Percentiles rank a stretch among this genome's conserved stretches.
These are phyloP conservation scores for Friedmanniomyces endolithicus DNA, from an alignment of 495 filamentous ascomycete genomes.

Conservation along the genomic window DNA sequence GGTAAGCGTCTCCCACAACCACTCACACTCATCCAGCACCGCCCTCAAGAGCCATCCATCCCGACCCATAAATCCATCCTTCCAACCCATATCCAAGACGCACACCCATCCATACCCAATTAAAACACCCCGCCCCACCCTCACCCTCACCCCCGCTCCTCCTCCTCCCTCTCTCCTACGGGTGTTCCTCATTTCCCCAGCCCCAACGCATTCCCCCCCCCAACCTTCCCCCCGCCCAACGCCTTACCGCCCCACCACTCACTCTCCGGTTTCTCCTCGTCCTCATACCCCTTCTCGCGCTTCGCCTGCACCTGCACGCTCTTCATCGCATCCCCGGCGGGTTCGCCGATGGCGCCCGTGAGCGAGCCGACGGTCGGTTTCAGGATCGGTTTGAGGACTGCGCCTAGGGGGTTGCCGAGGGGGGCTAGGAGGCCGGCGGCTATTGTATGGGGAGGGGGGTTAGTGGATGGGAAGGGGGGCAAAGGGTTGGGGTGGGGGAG, in stretches of 20 bases:
- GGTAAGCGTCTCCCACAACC: no score
- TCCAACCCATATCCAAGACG: no score
- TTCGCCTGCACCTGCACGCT: not conserved
- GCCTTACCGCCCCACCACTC: not conserved
- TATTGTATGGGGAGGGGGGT: no score
- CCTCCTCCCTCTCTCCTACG: not conserved
- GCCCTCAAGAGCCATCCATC: no score
- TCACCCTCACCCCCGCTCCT: not conserved
- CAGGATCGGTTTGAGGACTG: not conserved
- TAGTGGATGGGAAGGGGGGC: no score
- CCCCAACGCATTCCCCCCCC: not conserved
- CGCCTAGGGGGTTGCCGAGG: not conserved
- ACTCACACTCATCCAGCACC: no score
- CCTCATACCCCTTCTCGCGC: not conserved
- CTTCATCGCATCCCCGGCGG: not conserved
- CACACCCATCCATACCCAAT: no score
- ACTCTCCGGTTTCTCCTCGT: constrained; percentile 1
- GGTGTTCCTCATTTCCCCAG: not conserved
- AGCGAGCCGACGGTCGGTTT: not conserved
- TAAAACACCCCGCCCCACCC: no score
- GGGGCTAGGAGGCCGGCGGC: not conserved
- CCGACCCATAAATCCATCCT: no score
- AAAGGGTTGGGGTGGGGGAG: no score
- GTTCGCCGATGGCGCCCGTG: not conserved
- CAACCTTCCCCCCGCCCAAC: not conserved